Percentiles rank a stretch among this genome's conserved stretches.
Conservation (phyloP, 139 green algal species). For the Ettlia oleoabundans region DNA sequence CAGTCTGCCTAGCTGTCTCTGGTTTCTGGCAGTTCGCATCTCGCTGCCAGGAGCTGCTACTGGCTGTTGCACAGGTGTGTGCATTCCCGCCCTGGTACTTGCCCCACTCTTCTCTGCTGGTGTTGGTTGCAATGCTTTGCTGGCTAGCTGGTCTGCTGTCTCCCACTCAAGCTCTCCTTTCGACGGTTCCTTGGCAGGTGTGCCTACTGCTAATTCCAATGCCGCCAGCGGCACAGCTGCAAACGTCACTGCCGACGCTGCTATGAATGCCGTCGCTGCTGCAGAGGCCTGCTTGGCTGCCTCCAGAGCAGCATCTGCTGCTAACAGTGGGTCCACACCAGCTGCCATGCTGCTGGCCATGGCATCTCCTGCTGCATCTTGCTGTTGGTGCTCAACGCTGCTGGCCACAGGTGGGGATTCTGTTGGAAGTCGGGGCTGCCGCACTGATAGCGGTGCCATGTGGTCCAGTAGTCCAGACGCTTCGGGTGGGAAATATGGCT, state of each 20-base stretch:
- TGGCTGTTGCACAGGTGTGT: not conserved
- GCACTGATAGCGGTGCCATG: not conserved
- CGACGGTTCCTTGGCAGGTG: too few relatives aligned
- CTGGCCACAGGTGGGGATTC: too few relatives aligned
- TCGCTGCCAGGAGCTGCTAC: not conserved
- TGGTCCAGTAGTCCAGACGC: not conserved
- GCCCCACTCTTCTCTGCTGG: not conserved
- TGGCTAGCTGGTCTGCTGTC: not conserved
- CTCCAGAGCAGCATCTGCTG: not conserved
- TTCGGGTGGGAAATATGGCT: conserved; percentile 2
- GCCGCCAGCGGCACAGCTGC: too few relatives aligned
- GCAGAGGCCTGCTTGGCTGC: not conserved
- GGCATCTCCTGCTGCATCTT: too few relatives aligned
- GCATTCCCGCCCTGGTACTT: not conserved
- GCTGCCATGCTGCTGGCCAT: not conserved
- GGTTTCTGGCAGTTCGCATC: too few relatives aligned
- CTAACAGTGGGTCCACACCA: not conserved
- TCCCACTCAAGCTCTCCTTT: too few relatives aligned
- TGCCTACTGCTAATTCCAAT: too few relatives aligned
- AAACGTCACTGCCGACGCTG: not conserved
- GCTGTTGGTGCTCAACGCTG: too few relatives aligned
- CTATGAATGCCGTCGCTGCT: not conserved
- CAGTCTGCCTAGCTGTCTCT: too few relatives aligned
- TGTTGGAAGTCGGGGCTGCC: not conserved
- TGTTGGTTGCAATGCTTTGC: not conserved